phyloP scores from a whole-genome alignment of 352 stramenopile species.

The Pythium dissotocum region DNA sequence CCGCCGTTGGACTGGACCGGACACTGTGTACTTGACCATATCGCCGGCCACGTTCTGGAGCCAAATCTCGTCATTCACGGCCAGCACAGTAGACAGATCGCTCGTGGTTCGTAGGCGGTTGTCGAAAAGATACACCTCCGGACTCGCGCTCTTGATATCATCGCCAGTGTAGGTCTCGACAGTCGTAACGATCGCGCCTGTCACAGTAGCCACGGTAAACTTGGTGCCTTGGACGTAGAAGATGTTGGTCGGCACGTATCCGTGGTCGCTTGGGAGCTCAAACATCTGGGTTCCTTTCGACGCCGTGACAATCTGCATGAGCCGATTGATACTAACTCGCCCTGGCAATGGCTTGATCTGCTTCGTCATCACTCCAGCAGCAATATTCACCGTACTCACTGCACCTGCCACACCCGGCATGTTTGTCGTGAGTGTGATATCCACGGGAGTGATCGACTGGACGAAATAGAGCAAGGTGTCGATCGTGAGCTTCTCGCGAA shows the following conservation, averaged over 20 bases:
- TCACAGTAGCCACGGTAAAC: conserved; percentile 39
- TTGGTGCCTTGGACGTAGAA: conserved; percentile 46
- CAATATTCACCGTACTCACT: conserved; percentile 26
- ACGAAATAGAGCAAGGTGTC: conserved; percentile 36
- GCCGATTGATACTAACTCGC: conserved; percentile 40
- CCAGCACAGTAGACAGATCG: conserved; percentile 41
- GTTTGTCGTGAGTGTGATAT: conserved; percentile 45
- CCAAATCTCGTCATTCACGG: conserved; percentile 53
- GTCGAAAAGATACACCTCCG: conserved; percentile 54
- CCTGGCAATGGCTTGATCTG: conserved; percentile 48
- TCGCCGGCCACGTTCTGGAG: conserved; percentile 40
- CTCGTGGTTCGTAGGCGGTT: conserved; percentile 66
- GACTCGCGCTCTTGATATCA: conserved; percentile 31
- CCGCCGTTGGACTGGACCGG: conserved; percentile 22
- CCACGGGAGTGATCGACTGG: conserved; percentile 38
- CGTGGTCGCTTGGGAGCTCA: conserved; percentile 48
- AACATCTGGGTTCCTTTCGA: conserved; percentile 30
- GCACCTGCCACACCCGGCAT: conserved; percentile 19
- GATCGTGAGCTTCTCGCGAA: conserved; percentile 59
- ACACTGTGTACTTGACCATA: conserved; percentile 52
- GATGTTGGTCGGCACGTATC: conserved; percentile 23
- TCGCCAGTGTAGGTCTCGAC: conserved; percentile 35
- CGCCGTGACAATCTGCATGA: conserved; percentile 54
- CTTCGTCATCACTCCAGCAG: conserved; percentile 56
- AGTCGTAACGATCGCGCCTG: conserved; percentile 36